These are phyloP conservation scores for Chytriomyces sp. DNA, from an alignment of 192 early-diverging fungal genomes.

Conservation along the genomic window DNA sequence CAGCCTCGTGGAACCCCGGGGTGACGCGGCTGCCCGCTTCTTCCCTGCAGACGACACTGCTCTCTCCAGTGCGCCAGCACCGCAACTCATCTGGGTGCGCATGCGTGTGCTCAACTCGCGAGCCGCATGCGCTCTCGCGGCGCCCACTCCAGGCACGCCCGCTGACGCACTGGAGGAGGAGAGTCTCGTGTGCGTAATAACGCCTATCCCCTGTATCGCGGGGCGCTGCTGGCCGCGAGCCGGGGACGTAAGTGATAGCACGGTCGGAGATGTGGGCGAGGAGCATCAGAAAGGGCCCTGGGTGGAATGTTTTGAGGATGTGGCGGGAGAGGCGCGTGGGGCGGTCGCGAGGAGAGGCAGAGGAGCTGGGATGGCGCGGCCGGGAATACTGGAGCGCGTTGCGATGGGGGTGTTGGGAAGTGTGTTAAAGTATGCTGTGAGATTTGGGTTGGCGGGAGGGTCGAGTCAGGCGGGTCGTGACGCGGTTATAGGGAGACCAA, in stretches of 20 bases:
- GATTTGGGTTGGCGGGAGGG: not conserved
- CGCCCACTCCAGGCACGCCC: not conserved
- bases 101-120: not conserved
- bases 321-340: not conserved
- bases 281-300: not conserved
- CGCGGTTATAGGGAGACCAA: not conserved
- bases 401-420: not conserved
- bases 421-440: not conserved
- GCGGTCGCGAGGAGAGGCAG: not conserved
- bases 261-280: not conserved
- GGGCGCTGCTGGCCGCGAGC: not conserved
- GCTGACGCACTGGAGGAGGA: not conserved
- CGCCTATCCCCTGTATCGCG: not conserved
- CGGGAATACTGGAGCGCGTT: not conserved
- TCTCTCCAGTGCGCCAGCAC: not conserved
- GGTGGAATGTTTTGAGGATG: not conserved
- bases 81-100: not conserved
- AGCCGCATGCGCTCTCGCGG: not conserved
- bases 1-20: not conserved
- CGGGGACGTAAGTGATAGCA: not conserved
- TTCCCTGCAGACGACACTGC: not conserved
- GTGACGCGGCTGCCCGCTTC: not conserved
- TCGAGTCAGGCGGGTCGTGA: too few relatives aligned
- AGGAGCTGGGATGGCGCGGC: too few relatives aligned
- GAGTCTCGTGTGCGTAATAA: not conserved